phyloP scores from a whole-genome alignment of 345 rosid species.

The Melaleuca alternifolia region DNA sequence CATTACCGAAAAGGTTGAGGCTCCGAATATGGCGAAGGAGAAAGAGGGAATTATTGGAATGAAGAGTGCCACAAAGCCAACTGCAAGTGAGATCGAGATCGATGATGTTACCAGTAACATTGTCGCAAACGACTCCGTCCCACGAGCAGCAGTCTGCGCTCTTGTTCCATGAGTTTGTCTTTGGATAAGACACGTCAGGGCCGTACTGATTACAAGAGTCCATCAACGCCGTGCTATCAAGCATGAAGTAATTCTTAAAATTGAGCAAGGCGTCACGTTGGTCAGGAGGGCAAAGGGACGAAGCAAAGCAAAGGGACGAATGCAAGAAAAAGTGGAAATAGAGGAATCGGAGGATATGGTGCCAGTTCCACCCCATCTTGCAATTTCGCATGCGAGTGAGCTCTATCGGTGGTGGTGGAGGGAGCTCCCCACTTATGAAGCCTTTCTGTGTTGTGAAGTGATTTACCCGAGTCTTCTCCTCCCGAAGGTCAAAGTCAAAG shows the following conservation, averaged over 20 bases:
- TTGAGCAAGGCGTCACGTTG: neutral
- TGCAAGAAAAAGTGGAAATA: neutral
- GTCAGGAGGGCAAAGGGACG: neutral
- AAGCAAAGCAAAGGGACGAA: neutral
- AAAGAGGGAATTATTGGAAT: no score
- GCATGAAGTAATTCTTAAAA: neutral
- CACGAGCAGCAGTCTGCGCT: neutral
- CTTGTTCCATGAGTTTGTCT: neutral
- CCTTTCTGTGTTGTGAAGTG: no score
- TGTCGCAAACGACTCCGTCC: neutral
- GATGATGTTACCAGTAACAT: neutral
- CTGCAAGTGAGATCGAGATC: neutral
- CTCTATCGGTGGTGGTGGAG: neutral
- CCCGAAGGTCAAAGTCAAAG: no score
- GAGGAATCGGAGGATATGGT: accelerated
- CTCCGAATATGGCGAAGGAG: no score
- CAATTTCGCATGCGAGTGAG: neutral
- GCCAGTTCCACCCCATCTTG: neutral
- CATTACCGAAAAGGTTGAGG: no score
- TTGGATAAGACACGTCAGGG: neutral
- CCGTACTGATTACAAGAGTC: accelerated
- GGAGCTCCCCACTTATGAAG: no score
- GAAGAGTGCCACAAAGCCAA: neutral
- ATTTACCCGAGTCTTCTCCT: no score
- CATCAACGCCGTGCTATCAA: neutral